Evolutionary conservation across 1,284 basidiomycete genomes (phyloP).

Genomic region (Heterobasidion occidentale): DNA sequence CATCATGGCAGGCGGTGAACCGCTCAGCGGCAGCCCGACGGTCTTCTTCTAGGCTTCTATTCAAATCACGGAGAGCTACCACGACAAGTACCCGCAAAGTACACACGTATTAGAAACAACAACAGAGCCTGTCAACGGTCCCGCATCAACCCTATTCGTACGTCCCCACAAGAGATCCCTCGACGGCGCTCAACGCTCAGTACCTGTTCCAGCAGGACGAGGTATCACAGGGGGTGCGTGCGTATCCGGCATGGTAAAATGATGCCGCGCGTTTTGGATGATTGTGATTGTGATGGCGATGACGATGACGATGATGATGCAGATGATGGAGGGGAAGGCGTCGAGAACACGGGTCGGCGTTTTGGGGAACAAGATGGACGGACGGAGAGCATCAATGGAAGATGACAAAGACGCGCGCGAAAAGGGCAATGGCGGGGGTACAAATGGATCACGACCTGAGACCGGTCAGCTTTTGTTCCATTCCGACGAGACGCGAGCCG

Average conservation of each 20-base stretch:
- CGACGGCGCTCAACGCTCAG: too few species aligned
- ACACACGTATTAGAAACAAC: neutral
- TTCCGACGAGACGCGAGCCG: conserved; percentile 7
- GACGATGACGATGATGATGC: too few species aligned
- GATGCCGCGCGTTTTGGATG: too few species aligned
- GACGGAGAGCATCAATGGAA: neutral
- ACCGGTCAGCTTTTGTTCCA: conserved; percentile 51
- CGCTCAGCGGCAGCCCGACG: neutral
- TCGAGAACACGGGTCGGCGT: neutral
- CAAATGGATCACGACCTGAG: conserved; percentile 55
- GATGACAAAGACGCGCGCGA: neutral
- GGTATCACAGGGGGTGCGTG: too few species aligned
- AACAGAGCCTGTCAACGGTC: too few species aligned
- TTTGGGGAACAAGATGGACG: neutral
- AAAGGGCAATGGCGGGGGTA: neutral
- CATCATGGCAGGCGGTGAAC: neutral
- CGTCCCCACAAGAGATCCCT: too few species aligned
- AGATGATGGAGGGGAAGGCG: neutral
- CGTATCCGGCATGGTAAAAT: too few species aligned
- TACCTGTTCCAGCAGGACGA: too few species aligned
- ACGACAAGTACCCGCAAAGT: neutral
- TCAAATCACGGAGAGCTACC: neutral
- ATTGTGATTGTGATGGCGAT: too few species aligned
- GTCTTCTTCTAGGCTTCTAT: neutral
- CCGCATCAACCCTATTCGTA: too few species aligned